Base-by-base conservation (phyloP, 805 yeast genomes). In the Suhomyces sp. region DNA sequence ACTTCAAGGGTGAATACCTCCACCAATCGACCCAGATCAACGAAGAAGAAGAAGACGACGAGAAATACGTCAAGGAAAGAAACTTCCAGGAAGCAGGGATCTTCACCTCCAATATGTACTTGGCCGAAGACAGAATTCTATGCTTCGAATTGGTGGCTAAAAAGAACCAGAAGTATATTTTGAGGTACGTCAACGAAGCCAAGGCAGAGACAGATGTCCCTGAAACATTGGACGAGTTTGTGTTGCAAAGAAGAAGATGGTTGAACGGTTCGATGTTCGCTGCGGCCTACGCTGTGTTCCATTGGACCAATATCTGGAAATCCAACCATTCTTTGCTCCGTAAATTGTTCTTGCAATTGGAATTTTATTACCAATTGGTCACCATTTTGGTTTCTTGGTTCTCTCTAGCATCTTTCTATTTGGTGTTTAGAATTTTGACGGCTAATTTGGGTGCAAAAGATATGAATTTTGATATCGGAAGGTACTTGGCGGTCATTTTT, bases 171-270 rank as follows among this genome's bases (percentile, higher is more conserved):
- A 86, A 85, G 66, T 93, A 97, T 96, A 88, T 93, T 13, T 77
- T 93, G 62, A 88, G 91, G 63, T 93, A 91, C 67, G 97, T 93
- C 51, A 88, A 88, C 62, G 90, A 85, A 62, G 97, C 97, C 13
- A 87, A 86, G 48, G 98, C 97, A 61, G 97, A 92, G 69, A 93
- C 98, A 1, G 98, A 93, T 81, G 97, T 91, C 48, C 98, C 98
- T 6, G 97, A 92, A 64, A 77, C 80, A n/a, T 79, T 92, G 44
- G 87, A 97, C n/a, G 98, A 94, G 66, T 90, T 94, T 65, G 89
- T 93, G 50, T 83, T 94, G 52, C 99, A 93, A 74, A 86, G 99
- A 75, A 87, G 99, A 76, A 85, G 99, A 77, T 93, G 99, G 99
- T 80, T 93, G 56, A 93, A 93, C 70, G 99, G 99, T 68, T 96